Evolutionary conservation across 192 early-diverging fungal species (phyloP).

Genomic region (Coemansia nantahalensis): DNA sequence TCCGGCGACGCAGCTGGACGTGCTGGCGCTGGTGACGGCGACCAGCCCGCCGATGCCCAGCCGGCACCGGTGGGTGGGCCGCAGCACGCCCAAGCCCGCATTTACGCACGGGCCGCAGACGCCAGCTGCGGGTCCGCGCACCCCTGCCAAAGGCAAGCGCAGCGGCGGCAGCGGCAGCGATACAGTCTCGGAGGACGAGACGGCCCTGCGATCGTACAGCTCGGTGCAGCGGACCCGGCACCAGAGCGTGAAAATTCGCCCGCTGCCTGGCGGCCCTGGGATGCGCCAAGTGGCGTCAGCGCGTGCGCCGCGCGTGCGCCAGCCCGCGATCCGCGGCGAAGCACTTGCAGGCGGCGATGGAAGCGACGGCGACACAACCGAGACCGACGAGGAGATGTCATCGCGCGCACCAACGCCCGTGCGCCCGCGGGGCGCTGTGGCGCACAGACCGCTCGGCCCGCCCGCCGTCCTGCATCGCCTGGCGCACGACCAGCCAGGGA

Average conservation of each 20-base stretch:
- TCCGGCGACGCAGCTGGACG: conserved; percentile 49
- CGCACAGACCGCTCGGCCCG: no score
- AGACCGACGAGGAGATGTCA: conserved; percentile 29
- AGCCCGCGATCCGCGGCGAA: not conserved
- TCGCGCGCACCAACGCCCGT: conserved; percentile 6
- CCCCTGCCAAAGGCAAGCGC: no score
- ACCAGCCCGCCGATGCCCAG: conserved; percentile 54
- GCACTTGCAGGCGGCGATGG: not conserved
- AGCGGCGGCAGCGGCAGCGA: conserved; percentile 29
- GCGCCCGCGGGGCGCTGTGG: conserved; percentile 1
- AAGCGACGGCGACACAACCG: conserved; percentile 27
- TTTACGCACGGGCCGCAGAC: not conserved
- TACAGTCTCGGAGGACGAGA: conserved; percentile 49
- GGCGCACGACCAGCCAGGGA: not conserved
- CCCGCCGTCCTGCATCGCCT: no score
- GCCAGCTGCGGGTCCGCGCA: not conserved
- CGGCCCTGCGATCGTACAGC: conserved; percentile 43
- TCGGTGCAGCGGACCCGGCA: conserved; percentile 26
- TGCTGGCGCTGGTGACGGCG: conserved; percentile 49
- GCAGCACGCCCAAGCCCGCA: conserved; percentile 30
- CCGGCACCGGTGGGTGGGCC: conserved; percentile 32
- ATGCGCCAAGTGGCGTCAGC: conserved; percentile 1
- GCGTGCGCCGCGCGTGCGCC: not conserved
- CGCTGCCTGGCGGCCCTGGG: conserved; percentile 3
- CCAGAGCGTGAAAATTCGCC: conserved; percentile 19